Conservation (phyloP, 805 yeast genomes). For the Myxozyma geophila region DNA sequence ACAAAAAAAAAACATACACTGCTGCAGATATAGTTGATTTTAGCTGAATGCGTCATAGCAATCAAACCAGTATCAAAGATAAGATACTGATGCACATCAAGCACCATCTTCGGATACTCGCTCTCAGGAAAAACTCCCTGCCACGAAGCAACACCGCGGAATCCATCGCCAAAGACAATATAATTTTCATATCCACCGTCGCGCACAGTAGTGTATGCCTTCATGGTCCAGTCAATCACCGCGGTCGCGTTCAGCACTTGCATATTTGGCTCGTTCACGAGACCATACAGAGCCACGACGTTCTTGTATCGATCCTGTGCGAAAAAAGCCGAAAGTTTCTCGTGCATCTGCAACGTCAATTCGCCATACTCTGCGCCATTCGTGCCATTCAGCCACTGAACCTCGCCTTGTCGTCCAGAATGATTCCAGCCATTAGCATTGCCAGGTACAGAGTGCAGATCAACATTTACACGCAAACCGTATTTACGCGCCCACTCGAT, state of each 20-base stretch:
- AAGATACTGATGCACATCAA: constrained; percentile 88
- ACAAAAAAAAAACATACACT: constrained; percentile 9
- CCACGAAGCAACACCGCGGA: constrained; percentile 65
- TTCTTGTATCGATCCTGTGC: constrained; percentile 64
- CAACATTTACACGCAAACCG: constrained; percentile 71
- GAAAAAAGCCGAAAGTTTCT: constrained; percentile 63
- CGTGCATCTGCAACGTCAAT: constrained; percentile 57
- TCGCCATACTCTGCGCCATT: constrained; percentile 51
- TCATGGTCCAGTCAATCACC: constrained; percentile 59
- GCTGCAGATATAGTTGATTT: constrained; percentile 47
- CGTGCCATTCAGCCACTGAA: constrained; percentile 50
- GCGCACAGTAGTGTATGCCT: constrained; percentile 61
- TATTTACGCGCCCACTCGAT: constrained; percentile 67
- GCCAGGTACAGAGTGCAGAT: constrained; percentile 81
- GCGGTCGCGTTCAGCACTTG: constrained; percentile 58
- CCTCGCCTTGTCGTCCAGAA: constrained; percentile 63
- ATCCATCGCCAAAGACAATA: constrained; percentile 78
- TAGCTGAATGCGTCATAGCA: constrained; percentile 42
- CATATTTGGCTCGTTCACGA: constrained; percentile 74
- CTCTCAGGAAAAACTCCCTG: constrained; percentile 54
- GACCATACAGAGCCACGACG: constrained; percentile 76
- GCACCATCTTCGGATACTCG: constrained; percentile 63
- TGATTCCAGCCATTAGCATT: constrained; percentile 88
- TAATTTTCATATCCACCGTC: constrained; percentile 55
- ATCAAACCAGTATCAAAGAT: constrained; percentile 55